Base-by-base conservation (phyloP, 352 stramenopile species). In the Stramenopiles sp. region DNA sequence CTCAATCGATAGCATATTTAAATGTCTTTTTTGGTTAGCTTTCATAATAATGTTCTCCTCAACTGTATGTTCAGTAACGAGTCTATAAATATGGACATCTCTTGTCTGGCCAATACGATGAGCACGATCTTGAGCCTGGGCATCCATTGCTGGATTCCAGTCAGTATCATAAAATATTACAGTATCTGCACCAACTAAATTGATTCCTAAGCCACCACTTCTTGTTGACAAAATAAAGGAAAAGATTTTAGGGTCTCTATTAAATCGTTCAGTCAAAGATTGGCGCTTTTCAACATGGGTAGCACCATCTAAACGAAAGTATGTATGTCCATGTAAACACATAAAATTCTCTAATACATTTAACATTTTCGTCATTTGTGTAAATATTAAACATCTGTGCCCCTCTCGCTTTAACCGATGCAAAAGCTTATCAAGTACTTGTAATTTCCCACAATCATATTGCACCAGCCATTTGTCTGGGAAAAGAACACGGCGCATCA, bases 361-460 rank as follows among this genome's bases (percentile, higher is more conserved):
- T 32, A 99, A 87, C 95, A 99, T 99, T 74, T 94, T 96, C 78
- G 92, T 97, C 95, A 99, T 99, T 84, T 99, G 94, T 31, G 92
- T 97, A 79, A 97, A 97, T 63, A 97, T 96, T n/a, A 97, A 84
- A 1, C 89, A 94, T 30, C 95, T 88, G 81, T 99, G 94, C 4
- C 91, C 90, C 13, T 89, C 93, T 7, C 88, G 88, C 80, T 97
- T 97, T n/a, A 99, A 86, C 79, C 97, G 94, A 0, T 91, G 93
- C 23, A 99, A 84, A 82, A 99, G 93, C 32, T 85, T 43, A 32
- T 89, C 88, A 6, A 95, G 80, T 38, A 79, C 86, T 84, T 96
- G 88, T 30, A 97, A 84, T 81, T 97, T 97, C 0, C 91, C 92
- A 79, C 94, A 97, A 84, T 99, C 96, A 81, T 96, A 99, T 83